Evolutionary conservation across 108 stramenopile genomes (phyloP), one percentile per base, ranked within the genome.

Genomic region (Mayamaea pseudoterrestris): DNA sequence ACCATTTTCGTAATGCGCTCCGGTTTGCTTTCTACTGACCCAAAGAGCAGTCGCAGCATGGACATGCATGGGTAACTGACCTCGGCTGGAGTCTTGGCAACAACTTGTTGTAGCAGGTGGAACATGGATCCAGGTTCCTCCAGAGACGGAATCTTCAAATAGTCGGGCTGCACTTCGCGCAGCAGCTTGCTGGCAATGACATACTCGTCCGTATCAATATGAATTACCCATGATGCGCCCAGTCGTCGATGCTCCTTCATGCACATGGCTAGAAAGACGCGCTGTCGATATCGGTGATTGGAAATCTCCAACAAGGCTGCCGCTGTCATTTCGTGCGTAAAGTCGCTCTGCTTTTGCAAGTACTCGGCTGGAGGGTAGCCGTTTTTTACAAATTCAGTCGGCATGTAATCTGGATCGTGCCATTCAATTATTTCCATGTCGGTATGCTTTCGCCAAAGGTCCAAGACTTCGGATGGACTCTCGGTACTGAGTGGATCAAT

Each of bases 201-300:
- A 51, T 69, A 80, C 47, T 80, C 79, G 36, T 80, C 79, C 3
- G 74, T 62, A 32, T 80, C 79, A 28, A 58, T 71, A 35, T 73
- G 62, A 2, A 71, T 58, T 11, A 66, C 65, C 79, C 79, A 80
- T 6, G 59, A 68, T 31, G 50, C 20, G 13, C 44, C 37, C 6
- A 41, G n/a, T 1, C 34, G 14, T n/a, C 30, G 35, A 27, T 47
- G 22, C 32, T 20, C 21, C 27, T 28, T 21, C 25, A 47, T 18
- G 45, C 55, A 57, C 40, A 47, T 28, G n/a, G 55, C 27, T 7
- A 57, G 21, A 28, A 57, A 57, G 9, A 47, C 45, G 12, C 45
- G n/a, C 40, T 57, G 55, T 36, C 55, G 35, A 32, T 57, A 57
- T n/a, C 55, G 55, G 45, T 57, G 55, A 16, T 34, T 57, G 55